Conservation (phyloP, 441 rosid genomes). For the Corymbia citriodora region DNA sequence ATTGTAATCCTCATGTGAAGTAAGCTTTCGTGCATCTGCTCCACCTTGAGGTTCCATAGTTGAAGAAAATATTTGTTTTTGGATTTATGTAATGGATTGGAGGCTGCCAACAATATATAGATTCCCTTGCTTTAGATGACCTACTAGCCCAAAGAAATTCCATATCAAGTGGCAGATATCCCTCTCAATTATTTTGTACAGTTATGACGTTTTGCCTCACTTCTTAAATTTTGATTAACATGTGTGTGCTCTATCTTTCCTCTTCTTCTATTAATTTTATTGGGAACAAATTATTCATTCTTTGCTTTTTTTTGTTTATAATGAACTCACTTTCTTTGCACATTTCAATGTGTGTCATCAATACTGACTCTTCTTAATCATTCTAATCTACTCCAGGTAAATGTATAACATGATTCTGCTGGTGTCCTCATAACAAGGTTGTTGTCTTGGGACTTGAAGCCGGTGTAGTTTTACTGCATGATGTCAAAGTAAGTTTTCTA, state of each 20-base stretch:
- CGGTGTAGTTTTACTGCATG: not conserved
- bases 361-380: no score
- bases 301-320: no score
- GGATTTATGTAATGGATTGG: not conserved
- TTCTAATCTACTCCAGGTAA: no score
- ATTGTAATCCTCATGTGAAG: not conserved
- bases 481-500: not conserved
- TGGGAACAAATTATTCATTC: not conserved
- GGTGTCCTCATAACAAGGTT: not conserved
- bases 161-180: not conserved
- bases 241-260: not conserved
- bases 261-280: not conserved
- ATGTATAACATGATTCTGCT: not conserved
- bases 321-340: no score
- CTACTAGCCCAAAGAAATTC: not conserved
- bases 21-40: not conserved
- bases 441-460: not conserved
- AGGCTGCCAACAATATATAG: not conserved
- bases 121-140: not conserved
- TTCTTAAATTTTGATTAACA: not conserved
- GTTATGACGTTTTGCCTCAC: not conserved
- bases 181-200: not conserved
- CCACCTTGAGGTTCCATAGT: not conserved
- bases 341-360: no score
- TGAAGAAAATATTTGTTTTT: no score